Conservation (phyloP, 73 alveolate species). For the Symbiodinium pilosum region DNA sequence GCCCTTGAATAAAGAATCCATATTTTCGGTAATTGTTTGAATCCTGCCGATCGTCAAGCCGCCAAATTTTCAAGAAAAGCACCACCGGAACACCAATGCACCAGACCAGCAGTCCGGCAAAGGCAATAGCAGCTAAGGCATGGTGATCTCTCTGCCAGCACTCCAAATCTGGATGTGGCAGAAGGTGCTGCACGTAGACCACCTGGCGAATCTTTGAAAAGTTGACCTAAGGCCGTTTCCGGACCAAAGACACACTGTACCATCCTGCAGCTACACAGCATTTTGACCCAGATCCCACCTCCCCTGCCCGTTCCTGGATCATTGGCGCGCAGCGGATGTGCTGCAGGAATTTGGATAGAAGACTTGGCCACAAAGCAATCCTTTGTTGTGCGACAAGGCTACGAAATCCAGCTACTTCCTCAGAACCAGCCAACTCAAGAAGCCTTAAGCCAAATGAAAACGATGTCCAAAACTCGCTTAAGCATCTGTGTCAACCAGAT, state of each 20-base stretch:
- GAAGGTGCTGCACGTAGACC: slow-evolving; percentile 39
- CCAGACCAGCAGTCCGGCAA: slow-evolving; percentile 42
- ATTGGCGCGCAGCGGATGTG: not conserved
- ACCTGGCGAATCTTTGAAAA: too few species aligned
- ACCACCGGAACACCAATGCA: not conserved
- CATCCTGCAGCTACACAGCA: too few species aligned
- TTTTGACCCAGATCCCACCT: too few species aligned
- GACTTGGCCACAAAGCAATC: not conserved
- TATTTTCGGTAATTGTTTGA: not conserved
- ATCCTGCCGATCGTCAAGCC: slow-evolving; percentile 31
- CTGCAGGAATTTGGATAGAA: not conserved
- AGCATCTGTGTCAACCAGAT: slow-evolving; percentile 5
- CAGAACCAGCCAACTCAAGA: too few species aligned
- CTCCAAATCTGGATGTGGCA: slow-evolving; percentile 27
- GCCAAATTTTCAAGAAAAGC: slow-evolving; percentile 8
- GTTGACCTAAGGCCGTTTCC: too few species aligned
- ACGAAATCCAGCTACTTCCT: too few species aligned
- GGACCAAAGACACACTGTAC: too few species aligned
- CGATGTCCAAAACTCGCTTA: too few species aligned
- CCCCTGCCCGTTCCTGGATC: not conserved
- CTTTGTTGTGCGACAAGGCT: too few species aligned
- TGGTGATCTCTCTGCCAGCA: slow-evolving; percentile 35
- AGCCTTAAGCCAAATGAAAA: too few species aligned
- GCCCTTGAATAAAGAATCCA: slow-evolving; percentile 44
- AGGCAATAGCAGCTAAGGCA: not conserved